These are phyloP conservation scores for Alnus glutinosa DNA, from an alignment of 306 rosid species.

Conservation along the genomic window DNA sequence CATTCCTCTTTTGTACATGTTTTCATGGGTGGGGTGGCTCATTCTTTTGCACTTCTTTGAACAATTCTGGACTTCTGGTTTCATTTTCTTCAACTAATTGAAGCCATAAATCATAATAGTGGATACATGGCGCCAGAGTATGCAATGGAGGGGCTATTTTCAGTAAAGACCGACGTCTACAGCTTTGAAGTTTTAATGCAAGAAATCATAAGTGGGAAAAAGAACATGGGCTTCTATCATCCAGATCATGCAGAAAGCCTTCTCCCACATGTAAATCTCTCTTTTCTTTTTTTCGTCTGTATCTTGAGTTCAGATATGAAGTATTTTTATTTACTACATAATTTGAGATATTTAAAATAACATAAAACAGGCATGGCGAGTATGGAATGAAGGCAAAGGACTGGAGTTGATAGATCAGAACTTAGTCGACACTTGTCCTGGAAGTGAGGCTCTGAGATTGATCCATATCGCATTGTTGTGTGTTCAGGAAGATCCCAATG, in stretches of 20 bases:
- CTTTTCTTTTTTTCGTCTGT: too few relatives aligned
- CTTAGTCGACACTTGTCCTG: not conserved
- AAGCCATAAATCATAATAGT: not conserved
- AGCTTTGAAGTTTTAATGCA: constrained; percentile 35
- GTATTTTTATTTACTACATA: not conserved
- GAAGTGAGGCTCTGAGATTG: constrained; percentile 24
- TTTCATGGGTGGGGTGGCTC: not conserved
- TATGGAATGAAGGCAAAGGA: constrained; percentile 25
- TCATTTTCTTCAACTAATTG: too few relatives aligned
- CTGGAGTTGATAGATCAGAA: constrained; percentile 9
- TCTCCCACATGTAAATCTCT: constrained; percentile 15
- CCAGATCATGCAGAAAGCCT: constrained; percentile 5
- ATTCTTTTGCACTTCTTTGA: not conserved
- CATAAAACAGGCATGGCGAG: constrained; percentile 19
- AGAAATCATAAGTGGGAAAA: constrained; percentile 22
- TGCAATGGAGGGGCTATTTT: constrained; percentile 20
- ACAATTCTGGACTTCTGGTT: too few relatives aligned
- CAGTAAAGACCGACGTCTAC: constrained; percentile 27
- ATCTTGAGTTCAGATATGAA: not conserved
- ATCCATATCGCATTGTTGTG: constrained; percentile 30
- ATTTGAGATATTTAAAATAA: not conserved
- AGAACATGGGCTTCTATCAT: not conserved
- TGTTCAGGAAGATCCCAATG: constrained; percentile 16
- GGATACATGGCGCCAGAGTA: constrained; percentile 43
- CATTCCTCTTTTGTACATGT: not conserved